phyloP scores from a whole-genome alignment of 495 filamentous ascomycete genomes.

The Parachaetomium inaequale region DNA sequence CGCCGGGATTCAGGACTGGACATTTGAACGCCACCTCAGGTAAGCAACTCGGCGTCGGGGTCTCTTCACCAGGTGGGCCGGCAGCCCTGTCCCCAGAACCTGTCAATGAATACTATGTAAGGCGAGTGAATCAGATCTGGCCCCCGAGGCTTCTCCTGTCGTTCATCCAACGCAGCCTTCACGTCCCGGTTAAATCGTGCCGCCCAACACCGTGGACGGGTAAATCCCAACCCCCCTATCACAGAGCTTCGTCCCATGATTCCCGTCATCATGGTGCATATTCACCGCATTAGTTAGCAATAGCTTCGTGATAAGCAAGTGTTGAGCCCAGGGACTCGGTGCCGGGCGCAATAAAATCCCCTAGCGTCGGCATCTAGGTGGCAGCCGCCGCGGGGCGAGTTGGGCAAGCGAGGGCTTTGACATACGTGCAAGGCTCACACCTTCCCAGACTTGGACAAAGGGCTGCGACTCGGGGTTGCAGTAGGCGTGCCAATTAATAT shows the following conservation, averaged over 20 bases:
- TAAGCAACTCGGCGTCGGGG: background rate
- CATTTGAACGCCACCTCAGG: background rate
- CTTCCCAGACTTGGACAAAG: background rate
- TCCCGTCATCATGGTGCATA: background rate
- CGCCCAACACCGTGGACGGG: background rate
- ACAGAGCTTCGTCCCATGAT: background rate
- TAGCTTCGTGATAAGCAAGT: conserved; percentile 2
- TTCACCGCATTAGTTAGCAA: background rate
- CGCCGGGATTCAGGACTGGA: no score
- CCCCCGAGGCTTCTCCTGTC: background rate
- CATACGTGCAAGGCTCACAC: background rate
- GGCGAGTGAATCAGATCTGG: background rate
- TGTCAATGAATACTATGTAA: background rate
- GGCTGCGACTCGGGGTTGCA: background rate
- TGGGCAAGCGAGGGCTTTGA: conserved; percentile 1
- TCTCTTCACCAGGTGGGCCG: background rate
- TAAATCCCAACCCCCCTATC: background rate
- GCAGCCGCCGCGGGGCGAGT: background rate
- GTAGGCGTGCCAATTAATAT: conserved; percentile 3
- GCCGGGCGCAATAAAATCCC: background rate
- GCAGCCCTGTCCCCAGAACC: background rate
- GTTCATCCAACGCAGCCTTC: background rate
- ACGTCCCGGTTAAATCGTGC: background rate
- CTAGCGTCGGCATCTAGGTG: background rate
- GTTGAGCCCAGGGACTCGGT: background rate